Evolutionary conservation across 2,329 filamentous ascomycete species (phyloP), one percentile per base, ranked within the genome.

Genomic region (Colletotrichum tamarilloi): DNA sequence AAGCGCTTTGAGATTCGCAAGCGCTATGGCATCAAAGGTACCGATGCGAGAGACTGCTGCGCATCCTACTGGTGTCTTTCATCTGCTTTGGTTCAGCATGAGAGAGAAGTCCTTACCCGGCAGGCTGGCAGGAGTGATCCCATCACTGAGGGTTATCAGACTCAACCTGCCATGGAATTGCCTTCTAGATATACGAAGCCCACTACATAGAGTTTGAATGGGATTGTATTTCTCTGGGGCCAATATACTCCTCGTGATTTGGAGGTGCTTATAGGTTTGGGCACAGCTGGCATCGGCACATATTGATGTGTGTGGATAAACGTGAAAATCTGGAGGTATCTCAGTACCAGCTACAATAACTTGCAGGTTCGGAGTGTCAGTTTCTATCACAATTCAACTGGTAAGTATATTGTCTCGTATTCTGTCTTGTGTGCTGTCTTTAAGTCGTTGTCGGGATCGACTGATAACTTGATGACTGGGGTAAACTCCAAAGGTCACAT

Each of bases 1-100:
- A 58, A 58, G 24, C 63, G 63, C 9, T 58, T 46, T 35, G 46
- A 66, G 53, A 66, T 66, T 8, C 63, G 63, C 19, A n/a, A 46
- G 24, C 63, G 63, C 16, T 66, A 66, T 19, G 53, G 35, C 1
- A 66, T 49, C 63, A 66, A 30, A 30, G 63, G 63, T 5, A 66
- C 32, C 26, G 63, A 66, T 24, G 63, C 63, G n/a, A 28, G 63
- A 11, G 53, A 66, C 24, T 59, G 53, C 19, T 58, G 63, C 22
- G 52, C 19, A 9, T 66, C 63, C 6, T 59, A 49, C 24, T 66
- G 53, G 63, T 58, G 53, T 11, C n/a, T 66, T 3, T 59, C 53
- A 5, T 67, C 53, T 19, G 53, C 55, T 16, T 35, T 59, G 7
- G 53, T 67, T 8, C 64, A 67, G n/a, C 35, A 67, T 14, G 64